These are phyloP conservation scores for Aspergillus pseudoviridinutans DNA, from an alignment of 2,329 filamentous ascomycete species.

Conservation along the genomic window DNA sequence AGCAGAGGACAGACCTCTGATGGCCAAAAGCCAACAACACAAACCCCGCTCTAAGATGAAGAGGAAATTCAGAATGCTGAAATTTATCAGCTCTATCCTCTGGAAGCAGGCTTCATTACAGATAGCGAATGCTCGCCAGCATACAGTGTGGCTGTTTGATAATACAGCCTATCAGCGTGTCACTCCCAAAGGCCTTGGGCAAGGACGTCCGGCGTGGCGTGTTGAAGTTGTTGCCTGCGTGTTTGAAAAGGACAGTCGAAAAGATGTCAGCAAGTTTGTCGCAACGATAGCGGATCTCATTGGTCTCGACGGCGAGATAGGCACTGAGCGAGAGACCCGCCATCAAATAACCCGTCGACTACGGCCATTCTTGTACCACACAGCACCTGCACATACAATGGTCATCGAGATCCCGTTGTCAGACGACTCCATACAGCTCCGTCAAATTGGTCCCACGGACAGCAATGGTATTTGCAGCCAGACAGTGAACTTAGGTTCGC, in stretches of 20 bases:
- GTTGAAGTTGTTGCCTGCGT: constrained; percentile 80
- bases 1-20: background rate
- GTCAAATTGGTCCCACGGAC: constrained; percentile 66
- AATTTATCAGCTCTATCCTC: constrained; percentile 30
- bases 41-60: constrained; percentile 7
- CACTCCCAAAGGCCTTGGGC: constrained; percentile 31
- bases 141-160: constrained; percentile 85
- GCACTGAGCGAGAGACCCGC: constrained; percentile 50
- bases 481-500: constrained; percentile 50
- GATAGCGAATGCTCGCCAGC: constrained; percentile 57
- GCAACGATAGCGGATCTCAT: constrained; percentile 66
- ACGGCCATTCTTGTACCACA: constrained; percentile 70
- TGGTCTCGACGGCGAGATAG: constrained; percentile 58
- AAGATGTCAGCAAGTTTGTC: constrained; percentile 64
- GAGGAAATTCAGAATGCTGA: constrained; percentile 9
- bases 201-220: constrained; percentile 56
- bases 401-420: constrained; percentile 60
- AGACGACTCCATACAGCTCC: constrained; percentile 31
- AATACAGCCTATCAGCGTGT: constrained; percentile 70
- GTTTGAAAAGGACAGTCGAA: constrained; percentile 68
- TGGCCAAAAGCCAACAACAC: background rate
- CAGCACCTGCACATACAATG: constrained; percentile 66
- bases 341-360: constrained; percentile 57
- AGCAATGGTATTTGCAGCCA: constrained; percentile 69
- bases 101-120: constrained; percentile 56